Percentiles rank a stretch among this genome's conserved stretches.
These are phyloP conservation scores for Lactarius sp. DNA, from an alignment of 768 basidiomycete genomes.

Conservation along the genomic window DNA sequence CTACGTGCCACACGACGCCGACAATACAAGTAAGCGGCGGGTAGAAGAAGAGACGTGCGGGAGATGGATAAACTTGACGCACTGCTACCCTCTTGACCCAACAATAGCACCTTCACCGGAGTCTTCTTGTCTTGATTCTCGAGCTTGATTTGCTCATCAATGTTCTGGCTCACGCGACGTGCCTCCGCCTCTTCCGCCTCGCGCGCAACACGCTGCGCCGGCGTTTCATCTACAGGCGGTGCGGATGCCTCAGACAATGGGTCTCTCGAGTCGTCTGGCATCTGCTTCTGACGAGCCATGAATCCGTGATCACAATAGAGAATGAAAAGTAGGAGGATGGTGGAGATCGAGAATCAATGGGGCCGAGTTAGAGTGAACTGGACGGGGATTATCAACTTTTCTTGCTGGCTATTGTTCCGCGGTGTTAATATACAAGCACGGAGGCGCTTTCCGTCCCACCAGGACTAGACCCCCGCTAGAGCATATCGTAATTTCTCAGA, in stretches of 20 bases:
- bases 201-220: conserved; percentile 25
- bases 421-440: too few species aligned
- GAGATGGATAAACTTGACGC: background rate
- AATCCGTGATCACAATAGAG: background rate
- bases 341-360: background rate
- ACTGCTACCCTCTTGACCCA: conserved; percentile 22
- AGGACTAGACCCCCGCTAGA: too few species aligned
- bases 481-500: background rate
- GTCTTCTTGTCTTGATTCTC: conserved; percentile 13
- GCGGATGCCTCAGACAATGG: background rate
- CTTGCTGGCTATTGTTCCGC: too few species aligned
- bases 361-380: too few species aligned
- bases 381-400: too few species aligned
- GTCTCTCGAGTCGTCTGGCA: background rate
- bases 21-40: too few species aligned
- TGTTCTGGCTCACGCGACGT: conserved; percentile 25
- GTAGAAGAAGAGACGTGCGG: too few species aligned
- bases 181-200: conserved; percentile 25
- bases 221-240: conserved; percentile 20
- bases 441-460: too few species aligned
- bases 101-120: conserved; percentile 27
- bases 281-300: background rate
- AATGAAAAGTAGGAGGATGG: background rate
- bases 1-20: background rate
- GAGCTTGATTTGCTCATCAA: conserved; percentile 26